A percentile compares a stretch with the other conserved stretches of the same genome.
phyloP scores from a whole-genome alignment of 129 eudicot species.

The Centaurea solstitialis region DNA sequence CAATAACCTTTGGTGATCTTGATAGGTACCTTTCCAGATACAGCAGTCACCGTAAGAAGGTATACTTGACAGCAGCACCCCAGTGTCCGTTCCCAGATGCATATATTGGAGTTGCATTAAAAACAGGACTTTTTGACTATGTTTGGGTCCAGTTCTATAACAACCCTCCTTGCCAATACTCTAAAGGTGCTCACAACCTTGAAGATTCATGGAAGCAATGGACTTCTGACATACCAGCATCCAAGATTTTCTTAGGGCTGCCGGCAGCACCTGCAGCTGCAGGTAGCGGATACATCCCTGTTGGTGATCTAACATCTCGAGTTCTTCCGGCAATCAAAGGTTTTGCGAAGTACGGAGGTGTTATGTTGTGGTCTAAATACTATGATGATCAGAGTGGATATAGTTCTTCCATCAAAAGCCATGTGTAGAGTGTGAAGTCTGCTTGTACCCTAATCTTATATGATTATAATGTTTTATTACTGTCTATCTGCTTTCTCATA shows the following conservation, averaged over 20 bases:
- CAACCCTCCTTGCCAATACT: constrained; percentile 10
- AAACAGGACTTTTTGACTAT: constrained; percentile 37
- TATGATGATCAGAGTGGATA: constrained; percentile 29
- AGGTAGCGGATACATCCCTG: constrained; percentile 23
- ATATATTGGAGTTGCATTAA: constrained; percentile 19
- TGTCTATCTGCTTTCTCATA: neutral
- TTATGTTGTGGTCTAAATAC: constrained; percentile 42
- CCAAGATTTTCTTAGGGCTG: constrained; percentile 29
- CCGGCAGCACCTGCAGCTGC: constrained; percentile 40
- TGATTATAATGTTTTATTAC: too few species aligned
- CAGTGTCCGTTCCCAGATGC: constrained; percentile 45
- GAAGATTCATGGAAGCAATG: constrained; percentile 30
- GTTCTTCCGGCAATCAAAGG: constrained; percentile 32
- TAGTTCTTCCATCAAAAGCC: constrained; percentile 30
- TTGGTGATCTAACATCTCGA: constrained; percentile 4
- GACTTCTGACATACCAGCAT: constrained; percentile 14
- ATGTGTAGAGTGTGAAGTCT: constrained; percentile 17
- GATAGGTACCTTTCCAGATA: constrained; percentile 11
- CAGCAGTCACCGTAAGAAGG: constrained; percentile 17
- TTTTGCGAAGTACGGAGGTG: constrained; percentile 42
- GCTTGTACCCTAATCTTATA: neutral
- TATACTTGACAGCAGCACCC: constrained; percentile 37
- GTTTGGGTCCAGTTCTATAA: constrained; percentile 37
- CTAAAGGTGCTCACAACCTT: constrained; percentile 3
- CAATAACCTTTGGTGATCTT: constrained; percentile 16